Conservation (phyloP, 345 rosid species). For the Syzygium aromaticum region DNA sequence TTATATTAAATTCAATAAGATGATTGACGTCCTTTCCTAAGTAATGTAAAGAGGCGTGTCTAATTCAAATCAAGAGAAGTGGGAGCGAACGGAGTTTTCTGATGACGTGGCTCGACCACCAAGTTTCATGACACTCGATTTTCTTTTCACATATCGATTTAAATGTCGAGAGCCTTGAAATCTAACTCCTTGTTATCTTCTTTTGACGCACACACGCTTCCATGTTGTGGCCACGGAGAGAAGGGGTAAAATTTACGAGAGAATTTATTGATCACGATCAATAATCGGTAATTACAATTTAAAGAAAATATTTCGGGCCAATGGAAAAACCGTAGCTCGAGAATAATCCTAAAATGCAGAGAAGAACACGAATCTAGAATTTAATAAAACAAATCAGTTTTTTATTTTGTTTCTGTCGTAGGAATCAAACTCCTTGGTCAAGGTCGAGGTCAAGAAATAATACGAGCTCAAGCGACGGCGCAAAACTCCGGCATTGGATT, state of each 20-base stretch:
- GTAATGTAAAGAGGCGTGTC: not conserved
- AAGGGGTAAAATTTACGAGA: not conserved
- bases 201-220: not conserved
- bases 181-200: not conserved
- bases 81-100: too few species aligned
- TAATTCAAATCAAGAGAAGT: too few species aligned
- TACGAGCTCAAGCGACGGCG: not conserved
- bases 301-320: not conserved
- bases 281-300: not conserved
- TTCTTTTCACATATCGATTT: not conserved
- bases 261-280: not conserved
- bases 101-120: not conserved
- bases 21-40: too few species aligned
- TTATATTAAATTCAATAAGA: not conserved
- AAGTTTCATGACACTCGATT: rapidly evolving
- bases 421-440: not conserved
- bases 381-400: too few species aligned
- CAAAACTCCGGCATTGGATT: constrained; percentile 27
- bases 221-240: not conserved
- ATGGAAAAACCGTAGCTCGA: not conserved
- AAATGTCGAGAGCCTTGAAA: not conserved
- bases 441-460: not conserved
- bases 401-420: too few species aligned
- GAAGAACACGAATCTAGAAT: not conserved
- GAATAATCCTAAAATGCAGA: not conserved